These are phyloP conservation scores for Aciculosporium take DNA, from an alignment of 2,329 filamentous ascomycete species.

Conservation along the genomic window DNA sequence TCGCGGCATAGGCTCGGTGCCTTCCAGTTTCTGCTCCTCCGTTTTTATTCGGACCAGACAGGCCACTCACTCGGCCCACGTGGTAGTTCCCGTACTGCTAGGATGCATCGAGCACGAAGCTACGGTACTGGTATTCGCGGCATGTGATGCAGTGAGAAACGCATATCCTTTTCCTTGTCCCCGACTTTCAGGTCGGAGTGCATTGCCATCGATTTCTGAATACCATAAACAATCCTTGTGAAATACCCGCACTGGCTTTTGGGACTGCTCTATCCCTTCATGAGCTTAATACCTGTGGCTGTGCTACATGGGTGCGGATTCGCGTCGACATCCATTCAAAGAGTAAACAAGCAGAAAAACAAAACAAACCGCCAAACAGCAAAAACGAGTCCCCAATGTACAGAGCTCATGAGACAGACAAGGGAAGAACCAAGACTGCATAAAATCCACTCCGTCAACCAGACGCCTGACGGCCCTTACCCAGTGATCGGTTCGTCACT, in stretches of 20 bases:
- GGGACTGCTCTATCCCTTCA: background rate
- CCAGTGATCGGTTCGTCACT: conserved; percentile 9
- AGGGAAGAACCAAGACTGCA: conserved; percentile 7
- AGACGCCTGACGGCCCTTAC: conserved; percentile 17
- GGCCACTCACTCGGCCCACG: no score
- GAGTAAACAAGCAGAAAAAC: background rate
- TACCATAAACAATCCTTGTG: background rate
- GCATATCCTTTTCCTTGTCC: no score
- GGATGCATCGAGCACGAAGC: no score
- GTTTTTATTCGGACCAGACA: no score
- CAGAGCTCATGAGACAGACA: background rate
- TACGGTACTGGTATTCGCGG: no score
- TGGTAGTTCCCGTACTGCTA: no score
- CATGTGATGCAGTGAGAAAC: no score
- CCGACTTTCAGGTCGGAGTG: no score
- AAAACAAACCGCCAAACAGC: background rate
- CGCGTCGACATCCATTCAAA: background rate
- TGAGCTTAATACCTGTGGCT: background rate
- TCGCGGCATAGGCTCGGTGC: no score
- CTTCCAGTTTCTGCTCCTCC: no score
- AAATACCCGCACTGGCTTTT: background rate
- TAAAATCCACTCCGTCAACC: conserved; percentile 15
- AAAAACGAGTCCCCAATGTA: background rate
- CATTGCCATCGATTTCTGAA: background rate
- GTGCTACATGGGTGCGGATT: background rate